Evolutionary conservation across 495 filamentous ascomycete genomes (phyloP).

Genomic region (Chaetomium tenue): DNA sequence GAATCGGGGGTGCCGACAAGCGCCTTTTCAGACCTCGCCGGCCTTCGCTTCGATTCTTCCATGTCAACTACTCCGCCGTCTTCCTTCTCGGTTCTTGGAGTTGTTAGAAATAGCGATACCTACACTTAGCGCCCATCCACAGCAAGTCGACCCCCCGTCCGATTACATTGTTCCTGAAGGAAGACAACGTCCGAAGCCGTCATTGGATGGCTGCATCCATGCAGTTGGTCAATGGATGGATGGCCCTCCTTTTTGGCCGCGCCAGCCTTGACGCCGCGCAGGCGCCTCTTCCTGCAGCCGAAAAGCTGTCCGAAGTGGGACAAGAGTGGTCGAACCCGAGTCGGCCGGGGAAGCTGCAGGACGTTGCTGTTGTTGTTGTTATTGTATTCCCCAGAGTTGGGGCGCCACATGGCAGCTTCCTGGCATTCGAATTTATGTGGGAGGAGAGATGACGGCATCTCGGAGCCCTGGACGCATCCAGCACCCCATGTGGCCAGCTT

Average conservation of each 20-base stretch:
- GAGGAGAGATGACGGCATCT: conserved; percentile 11
- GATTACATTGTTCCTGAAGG: background rate
- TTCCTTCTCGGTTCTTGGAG: background rate
- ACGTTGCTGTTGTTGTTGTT: background rate
- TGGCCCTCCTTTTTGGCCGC: background rate
- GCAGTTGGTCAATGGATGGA: conserved; percentile 4
- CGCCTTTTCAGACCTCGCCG: background rate
- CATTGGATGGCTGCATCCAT: conserved; percentile 13
- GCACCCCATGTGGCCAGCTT: background rate
- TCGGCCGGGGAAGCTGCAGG: background rate
- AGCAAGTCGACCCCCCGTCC: background rate
- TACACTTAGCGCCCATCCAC: background rate
- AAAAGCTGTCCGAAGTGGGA: conserved; percentile 3
- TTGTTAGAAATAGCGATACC: background rate
- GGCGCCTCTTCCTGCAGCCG: conserved; percentile 12
- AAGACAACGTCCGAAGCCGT: conserved; percentile 1
- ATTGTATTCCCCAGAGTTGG: too few species aligned
- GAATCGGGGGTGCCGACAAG: background rate
- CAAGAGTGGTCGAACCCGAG: background rate
- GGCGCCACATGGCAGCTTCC: conserved; percentile 12
- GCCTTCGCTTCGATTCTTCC: background rate
- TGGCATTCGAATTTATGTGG: conserved; percentile 5
- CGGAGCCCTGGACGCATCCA: background rate
- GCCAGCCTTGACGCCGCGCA: conserved; percentile 8
- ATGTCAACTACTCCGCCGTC: background rate